Evolutionary conservation across 805 yeast genomes (phyloP), one percentile per base, ranked within the genome.

Genomic region (Suhomyces tanzawaensis): DNA sequence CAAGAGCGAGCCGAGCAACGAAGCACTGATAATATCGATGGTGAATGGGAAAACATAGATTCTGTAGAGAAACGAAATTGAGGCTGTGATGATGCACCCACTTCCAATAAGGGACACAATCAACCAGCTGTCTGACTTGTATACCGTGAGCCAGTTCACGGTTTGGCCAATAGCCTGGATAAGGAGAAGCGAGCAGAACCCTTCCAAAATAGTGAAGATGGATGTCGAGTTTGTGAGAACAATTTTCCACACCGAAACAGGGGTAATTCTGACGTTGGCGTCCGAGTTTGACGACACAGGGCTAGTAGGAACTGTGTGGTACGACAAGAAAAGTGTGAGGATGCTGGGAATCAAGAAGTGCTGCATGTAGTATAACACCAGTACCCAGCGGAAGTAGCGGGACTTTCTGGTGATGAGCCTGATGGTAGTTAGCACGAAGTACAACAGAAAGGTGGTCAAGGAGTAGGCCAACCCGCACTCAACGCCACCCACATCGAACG

Each of bases 401-500:
- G 64, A 53, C 34, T 63, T 54, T 34, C 68, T 57, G 24, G 77
- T 65, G 29, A 80, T 48, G 21, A 88, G 69, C 41, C 95, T 72
- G 21, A 88, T 52, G 1, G 95, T 80, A 7, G 96, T 86, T 39
- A 87, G 65, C 4, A 76, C 57, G 44, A 86, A 81, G 60, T 89
- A 90, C 37, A 84, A 62, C 29, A 48, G 34, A 40, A 62, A 58
- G 29, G 76, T 66, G 38, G 86, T 76, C 33, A 91, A 71, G 5
- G 95, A 81, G 58, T 81, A 93, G 14, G 95, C 79, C 42, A 93
- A 66, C 1, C 99, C 99, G 62, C 98, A 91, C 39, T 79, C 73
- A 14, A 82, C 74, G 1, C 98, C 97, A 7, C 98, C 98, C 26
- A 88, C 83, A 54, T 91, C 96, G 62, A 93, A 93, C 17, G 97